Base-by-base conservation (phyloP, 179 eudicot species). In the Carnegiea gigantea region DNA sequence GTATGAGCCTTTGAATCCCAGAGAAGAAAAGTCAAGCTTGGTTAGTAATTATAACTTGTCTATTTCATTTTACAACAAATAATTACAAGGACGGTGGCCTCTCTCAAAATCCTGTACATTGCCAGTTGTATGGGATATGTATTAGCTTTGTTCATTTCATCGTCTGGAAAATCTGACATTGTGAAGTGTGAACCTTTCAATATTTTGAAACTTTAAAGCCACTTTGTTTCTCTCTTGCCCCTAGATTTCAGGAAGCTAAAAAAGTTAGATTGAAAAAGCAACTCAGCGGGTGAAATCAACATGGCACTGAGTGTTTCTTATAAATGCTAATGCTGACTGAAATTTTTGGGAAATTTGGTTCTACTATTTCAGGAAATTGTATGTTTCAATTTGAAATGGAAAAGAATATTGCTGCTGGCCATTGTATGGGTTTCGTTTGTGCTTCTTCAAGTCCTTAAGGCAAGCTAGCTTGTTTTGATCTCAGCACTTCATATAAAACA, bases 391-490 rank as follows among this genome's bases (percentile, higher is more conserved):
- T 86, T 92, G 70, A 88, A 90, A 30, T 85, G 93, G 90, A 90
- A 91, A 87, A 88, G 90, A 82, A 70, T 96, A 74, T 53, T 89
- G n/a, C 85, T 89, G 82, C 86, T 96, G 54, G 70, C 88, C 13
- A 75, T 87, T 9, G 92, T 96, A 3, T 96, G 99, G 98, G 80
- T 82, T 75, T 78, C 85, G 20, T 96, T 96, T 71, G 83, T 96
- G 78, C 86, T 92, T 83, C 93, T 96, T 81, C 99, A 96, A 88
- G 67, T 96, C 75, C 78, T 90, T 48, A 94, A 95, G 97, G 99
- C 85, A 90, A 86, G 93, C 80, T 81, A 78, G 86, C 80, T 21
- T 73, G 20, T 43, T 76, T 54, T 76, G 40, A 76, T 15, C 49
- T 30, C 46, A 24, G 24, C 51, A 70, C 17, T 53, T 54, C 28